phyloP scores from a whole-genome alignment of 2,329 filamentous ascomycete genomes.

The Dryadomyces sulphureus region DNA sequence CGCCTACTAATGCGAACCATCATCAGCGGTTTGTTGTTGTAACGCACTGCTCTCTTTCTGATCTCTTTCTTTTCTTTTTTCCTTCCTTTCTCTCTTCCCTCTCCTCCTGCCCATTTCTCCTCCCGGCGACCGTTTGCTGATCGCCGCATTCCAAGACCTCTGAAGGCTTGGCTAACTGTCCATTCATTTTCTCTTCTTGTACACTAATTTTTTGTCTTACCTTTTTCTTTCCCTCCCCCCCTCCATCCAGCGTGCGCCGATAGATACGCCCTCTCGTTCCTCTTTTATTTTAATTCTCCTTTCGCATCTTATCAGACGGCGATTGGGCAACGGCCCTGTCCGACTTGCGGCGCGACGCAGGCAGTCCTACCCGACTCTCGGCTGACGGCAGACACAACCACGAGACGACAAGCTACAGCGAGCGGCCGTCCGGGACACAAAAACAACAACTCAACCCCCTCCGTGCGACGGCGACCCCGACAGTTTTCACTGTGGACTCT shows the following conservation, averaged over 20 bases:
- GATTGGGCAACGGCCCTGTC: neutral
- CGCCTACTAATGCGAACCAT: neutral
- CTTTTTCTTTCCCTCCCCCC: neutral
- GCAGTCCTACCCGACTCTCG: neutral
- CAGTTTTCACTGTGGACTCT: too few species aligned
- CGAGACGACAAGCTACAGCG: neutral
- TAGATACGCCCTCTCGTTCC: neutral
- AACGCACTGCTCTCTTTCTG: neutral
- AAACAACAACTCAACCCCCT: too few species aligned
- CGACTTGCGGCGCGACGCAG: neutral
- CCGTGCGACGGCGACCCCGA: too few species aligned
- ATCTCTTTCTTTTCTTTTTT: neutral
- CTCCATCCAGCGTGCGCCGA: too few species aligned
- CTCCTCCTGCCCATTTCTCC: neutral
- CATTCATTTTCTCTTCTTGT: constrained; percentile 2
- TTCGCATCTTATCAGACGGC: neutral
- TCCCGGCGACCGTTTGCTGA: neutral
- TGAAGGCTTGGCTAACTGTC: neutral
- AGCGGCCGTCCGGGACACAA: too few species aligned
- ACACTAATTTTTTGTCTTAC: neutral
- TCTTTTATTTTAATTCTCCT: neutral
- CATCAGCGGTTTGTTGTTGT: neutral
- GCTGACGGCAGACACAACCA: neutral
- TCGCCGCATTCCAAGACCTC: neutral
- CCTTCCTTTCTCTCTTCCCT: neutral